Evolutionary conservation across 257 asterid genomes (phyloP).

Genomic region (Prunella vulgaris): DNA sequence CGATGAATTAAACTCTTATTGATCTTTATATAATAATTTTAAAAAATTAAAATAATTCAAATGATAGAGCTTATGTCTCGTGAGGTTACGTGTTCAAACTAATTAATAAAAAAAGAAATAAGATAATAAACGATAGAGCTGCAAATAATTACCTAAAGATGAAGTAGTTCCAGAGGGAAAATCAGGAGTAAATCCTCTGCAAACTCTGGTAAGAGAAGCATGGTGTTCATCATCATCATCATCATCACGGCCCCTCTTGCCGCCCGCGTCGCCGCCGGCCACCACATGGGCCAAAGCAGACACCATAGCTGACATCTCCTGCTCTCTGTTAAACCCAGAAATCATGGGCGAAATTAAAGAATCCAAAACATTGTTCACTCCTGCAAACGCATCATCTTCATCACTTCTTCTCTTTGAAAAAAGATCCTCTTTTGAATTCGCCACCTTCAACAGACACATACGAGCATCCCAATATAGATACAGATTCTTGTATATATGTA

Average conservation of each 20-base stretch:
- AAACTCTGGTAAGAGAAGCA: slow-evolving; percentile 12
- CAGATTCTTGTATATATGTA: neutral
- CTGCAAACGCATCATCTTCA: neutral
- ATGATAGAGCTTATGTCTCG: too few species aligned
- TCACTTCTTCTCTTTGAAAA: slow-evolving; percentile 14
- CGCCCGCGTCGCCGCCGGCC: slow-evolving; percentile 23
- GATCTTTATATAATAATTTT: too few species aligned
- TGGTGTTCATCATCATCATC: slow-evolving; percentile 7
- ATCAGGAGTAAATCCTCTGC: slow-evolving; percentile 18
- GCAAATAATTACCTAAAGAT: slow-evolving; percentile 34
- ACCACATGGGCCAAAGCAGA: slow-evolving; percentile 55
- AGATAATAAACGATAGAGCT: too few species aligned
- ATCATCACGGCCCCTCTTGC: slow-evolving; percentile 45
- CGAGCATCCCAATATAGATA: neutral
- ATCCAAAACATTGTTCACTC: slow-evolving; percentile 13
- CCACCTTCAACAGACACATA: slow-evolving; percentile 42
- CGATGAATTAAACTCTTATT: too few species aligned
- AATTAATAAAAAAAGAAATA: too few species aligned
- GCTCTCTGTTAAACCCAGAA: slow-evolving; percentile 39
- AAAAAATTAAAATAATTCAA: too few species aligned
- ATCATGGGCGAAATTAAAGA: slow-evolving; percentile 30
- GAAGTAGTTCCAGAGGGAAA: slow-evolving; percentile 23
- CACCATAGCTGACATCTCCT: slow-evolving; percentile 75
- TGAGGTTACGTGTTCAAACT: too few species aligned
- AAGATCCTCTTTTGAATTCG: slow-evolving; percentile 29